These are phyloP conservation scores for Xylaria digitata DNA, from an alignment of 2,329 filamentous ascomycete species.

Conservation along the genomic window DNA sequence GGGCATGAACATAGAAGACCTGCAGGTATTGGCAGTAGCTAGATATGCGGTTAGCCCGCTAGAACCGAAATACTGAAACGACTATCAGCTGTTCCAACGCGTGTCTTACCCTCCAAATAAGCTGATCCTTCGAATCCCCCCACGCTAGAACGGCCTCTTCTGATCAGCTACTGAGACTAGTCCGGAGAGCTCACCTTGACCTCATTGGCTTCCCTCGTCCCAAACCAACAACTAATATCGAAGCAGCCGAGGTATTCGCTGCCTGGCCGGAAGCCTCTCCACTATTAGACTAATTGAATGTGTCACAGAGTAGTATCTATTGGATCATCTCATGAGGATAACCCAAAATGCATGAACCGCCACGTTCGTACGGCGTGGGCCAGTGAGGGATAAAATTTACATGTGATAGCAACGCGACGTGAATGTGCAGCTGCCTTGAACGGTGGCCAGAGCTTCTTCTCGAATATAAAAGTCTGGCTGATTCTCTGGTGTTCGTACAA, in stretches of 20 bases:
- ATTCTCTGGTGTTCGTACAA: not conserved
- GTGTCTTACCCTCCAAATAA: not conserved
- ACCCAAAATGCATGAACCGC: not conserved
- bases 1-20: too few species aligned
- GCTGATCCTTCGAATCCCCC: slow-evolving; percentile 1
- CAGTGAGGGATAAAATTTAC: not conserved
- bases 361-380: not conserved
- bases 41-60: slow-evolving; percentile 3
- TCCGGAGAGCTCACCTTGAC: not conserved
- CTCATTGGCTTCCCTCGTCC: not conserved
- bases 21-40: not conserved
- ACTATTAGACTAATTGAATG: not conserved
- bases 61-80: not conserved
- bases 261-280: not conserved
- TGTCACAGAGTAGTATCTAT: not conserved
- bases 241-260: not conserved
- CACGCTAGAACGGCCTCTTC: not conserved
- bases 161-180: not conserved
- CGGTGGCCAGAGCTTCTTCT: not conserved
- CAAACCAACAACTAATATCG: not conserved
- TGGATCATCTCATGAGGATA: not conserved
- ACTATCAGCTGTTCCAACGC: not conserved
- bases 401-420: not conserved
- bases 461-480: not conserved
- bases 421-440: not conserved